phyloP scores from a whole-genome alignment of 345 rosid genomes.

The Hypericum androsaemum region DNA sequence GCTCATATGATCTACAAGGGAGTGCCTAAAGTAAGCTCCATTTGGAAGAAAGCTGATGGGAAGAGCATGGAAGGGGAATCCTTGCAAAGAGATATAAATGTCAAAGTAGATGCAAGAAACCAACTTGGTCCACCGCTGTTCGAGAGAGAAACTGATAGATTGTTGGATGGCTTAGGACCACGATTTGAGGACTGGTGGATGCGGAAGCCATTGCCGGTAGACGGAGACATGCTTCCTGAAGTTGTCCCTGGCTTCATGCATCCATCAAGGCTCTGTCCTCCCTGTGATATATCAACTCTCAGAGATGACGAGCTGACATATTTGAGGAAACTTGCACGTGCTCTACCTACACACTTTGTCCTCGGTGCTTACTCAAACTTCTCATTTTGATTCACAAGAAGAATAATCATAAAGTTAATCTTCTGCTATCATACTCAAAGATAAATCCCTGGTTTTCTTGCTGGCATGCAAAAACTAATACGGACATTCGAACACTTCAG shows the following conservation, averaged over 20 bases:
- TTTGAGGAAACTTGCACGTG: slow-evolving; percentile 63
- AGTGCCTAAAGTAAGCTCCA: slow-evolving; percentile 2
- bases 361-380: slow-evolving; percentile 45
- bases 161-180: slow-evolving; percentile 77
- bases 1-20: slow-evolving; percentile 50
- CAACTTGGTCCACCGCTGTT: slow-evolving; percentile 39
- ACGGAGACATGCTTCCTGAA: slow-evolving; percentile 72
- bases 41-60: slow-evolving; percentile 4
- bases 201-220: slow-evolving; percentile 81
- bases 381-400: too few relatives aligned
- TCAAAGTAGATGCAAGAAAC: slow-evolving; percentile 11
- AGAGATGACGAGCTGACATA: slow-evolving; percentile 51
- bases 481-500: too few relatives aligned
- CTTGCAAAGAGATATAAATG: slow-evolving; percentile 6
- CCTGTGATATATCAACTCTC: slow-evolving; percentile 40
- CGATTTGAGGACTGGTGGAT: slow-evolving; percentile 90
- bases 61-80: slow-evolving; percentile 15
- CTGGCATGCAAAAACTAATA: too few relatives aligned
- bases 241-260: slow-evolving; percentile 56
- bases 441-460: too few relatives aligned
- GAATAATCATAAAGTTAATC: too few relatives aligned
- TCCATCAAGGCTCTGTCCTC: slow-evolving; percentile 59
- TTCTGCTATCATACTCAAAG: too few relatives aligned
- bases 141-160: slow-evolving; percentile 78
- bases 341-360: slow-evolving; percentile 74